A percentile compares a stretch with the other conserved stretches of the same genome.
These are phyloP conservation scores for Ceratocystis papillata DNA, from an alignment of 2,329 filamentous ascomycete genomes.

Conservation along the genomic window DNA sequence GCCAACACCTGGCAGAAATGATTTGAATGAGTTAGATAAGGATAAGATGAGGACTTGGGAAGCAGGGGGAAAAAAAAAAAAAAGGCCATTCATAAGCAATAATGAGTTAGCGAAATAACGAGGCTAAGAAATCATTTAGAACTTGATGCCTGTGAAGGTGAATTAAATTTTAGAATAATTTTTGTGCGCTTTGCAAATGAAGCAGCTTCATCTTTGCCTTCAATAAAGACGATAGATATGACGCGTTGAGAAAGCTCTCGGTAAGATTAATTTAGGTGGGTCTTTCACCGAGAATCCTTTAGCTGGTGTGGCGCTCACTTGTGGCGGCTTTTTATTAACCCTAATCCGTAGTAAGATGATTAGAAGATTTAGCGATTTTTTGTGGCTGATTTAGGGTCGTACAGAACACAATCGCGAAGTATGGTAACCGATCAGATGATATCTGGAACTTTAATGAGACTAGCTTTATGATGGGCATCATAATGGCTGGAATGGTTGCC, in stretches of 20 bases:
- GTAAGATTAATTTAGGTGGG: background rate
- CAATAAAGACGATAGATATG: background rate
- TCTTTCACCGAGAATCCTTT: background rate
- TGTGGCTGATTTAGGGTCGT: no score
- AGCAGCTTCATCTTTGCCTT: background rate
- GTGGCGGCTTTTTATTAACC: background rate
- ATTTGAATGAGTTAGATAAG: background rate
- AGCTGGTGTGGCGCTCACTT: background rate
- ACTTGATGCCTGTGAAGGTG: no score
- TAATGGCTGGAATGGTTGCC: no score
- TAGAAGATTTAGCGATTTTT: no score
- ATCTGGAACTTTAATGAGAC: no score
- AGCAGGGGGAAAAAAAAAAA: background rate
- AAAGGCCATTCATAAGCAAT: background rate
- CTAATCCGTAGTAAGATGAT: background rate
- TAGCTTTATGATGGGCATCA: no score
- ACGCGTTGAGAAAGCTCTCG: constrained; percentile 2
- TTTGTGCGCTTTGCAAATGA: background rate
- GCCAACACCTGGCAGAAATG: constrained; percentile 2
- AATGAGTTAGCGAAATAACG: background rate
- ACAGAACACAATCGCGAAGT: no score
- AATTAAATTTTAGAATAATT: background rate
- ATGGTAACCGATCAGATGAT: no score
- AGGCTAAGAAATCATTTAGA: background rate
- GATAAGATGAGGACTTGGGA: background rate